A percentile compares a stretch with the other conserved stretches of the same genome.
phyloP scores from a whole-genome alignment of 495 filamentous ascomycete species.

The Penicillium soppii region DNA sequence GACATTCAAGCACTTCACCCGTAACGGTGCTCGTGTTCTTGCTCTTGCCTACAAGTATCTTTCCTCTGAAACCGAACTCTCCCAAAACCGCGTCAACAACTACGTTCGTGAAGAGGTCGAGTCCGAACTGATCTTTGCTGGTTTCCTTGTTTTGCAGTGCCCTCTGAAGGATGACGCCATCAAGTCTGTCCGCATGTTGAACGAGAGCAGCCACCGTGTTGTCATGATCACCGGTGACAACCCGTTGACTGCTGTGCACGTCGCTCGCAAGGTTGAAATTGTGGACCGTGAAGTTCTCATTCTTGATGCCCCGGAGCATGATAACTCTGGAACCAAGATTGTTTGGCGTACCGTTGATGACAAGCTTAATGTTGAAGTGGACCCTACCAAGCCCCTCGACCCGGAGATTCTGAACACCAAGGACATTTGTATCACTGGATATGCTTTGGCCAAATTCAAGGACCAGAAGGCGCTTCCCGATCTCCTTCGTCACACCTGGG shows the following conservation, averaged over 20 bases:
- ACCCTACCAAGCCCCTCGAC: slow-evolving; percentile 80
- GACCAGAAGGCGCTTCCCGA: slow-evolving; percentile 68
- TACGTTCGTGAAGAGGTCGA: slow-evolving; percentile 92
- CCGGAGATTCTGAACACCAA: slow-evolving; percentile 77
- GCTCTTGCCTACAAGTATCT: slow-evolving; percentile 93
- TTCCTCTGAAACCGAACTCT: slow-evolving; percentile 73
- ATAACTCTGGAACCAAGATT: slow-evolving; percentile 73
- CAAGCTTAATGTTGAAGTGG: slow-evolving; percentile 80
- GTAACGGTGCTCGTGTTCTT: slow-evolving; percentile 89
- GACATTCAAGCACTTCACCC: slow-evolving; percentile 96
- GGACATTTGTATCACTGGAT: slow-evolving; percentile 95
- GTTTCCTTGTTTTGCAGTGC: slow-evolving; percentile 93
- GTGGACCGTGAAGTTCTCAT: slow-evolving; percentile 95
- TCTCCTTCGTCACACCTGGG: slow-evolving; percentile 88
- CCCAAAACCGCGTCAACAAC: slow-evolving; percentile 83
- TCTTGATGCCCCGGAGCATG: slow-evolving; percentile 90
- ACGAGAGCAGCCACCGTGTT: slow-evolving; percentile 96
- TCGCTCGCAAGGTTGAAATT: slow-evolving; percentile 94
- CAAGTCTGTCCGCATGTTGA: slow-evolving; percentile 91
- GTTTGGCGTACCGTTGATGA: slow-evolving; percentile 97
- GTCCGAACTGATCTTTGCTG: slow-evolving; percentile 79
- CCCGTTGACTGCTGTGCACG: slow-evolving; percentile 92
- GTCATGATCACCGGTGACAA: slow-evolving; percentile 99
- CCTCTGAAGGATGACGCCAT: slow-evolving; percentile 96
- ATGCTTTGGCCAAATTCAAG: slow-evolving; percentile 88